A percentile compares a stretch with the other conserved stretches of the same genome.
Conservation (phyloP, 2,329 filamentous ascomycete genomes). For the Claviceps sp. region DNA sequence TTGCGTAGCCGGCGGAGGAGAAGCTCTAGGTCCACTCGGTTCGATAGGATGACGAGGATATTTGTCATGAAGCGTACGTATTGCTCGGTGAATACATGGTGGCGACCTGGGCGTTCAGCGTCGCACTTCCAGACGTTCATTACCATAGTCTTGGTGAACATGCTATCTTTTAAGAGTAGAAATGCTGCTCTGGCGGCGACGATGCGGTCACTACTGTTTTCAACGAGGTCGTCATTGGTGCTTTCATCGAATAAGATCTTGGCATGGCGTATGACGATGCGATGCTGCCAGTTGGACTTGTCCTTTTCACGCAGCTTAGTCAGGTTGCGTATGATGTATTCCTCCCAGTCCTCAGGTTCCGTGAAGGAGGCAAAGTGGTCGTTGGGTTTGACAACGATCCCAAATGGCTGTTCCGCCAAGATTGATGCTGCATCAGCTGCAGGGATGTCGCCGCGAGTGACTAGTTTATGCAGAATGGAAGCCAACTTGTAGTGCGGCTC, state of each 20-base stretch:
- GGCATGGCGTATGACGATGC: conserved; percentile 66
- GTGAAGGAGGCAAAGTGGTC: conserved; percentile 22
- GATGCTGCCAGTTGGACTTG: conserved; percentile 91
- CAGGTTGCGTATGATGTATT: conserved; percentile 38
- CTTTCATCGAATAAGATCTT: conserved; percentile 38
- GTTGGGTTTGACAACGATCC: conserved; percentile 20
- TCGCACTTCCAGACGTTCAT: conserved; percentile 94
- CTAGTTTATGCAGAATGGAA: conserved; percentile 69
- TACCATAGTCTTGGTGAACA: conserved; percentile 89
- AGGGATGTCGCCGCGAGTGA: conserved; percentile 37
- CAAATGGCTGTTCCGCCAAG: conserved; percentile 43
- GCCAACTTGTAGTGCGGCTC: conserved; percentile 91
- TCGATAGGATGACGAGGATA: conserved; percentile 59
- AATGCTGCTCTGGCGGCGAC: conserved; percentile 68
- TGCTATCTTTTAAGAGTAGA: conserved; percentile 54
- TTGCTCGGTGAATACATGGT: conserved; percentile 82
- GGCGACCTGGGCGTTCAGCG: conserved; percentile 66
- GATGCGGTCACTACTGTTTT: conserved; percentile 25
- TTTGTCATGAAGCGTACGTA: conserved; percentile 74
- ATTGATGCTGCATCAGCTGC: conserved; percentile 36
- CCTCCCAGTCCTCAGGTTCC: conserved; percentile 45
- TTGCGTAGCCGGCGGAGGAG: conserved; percentile 69
- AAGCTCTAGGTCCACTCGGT: conserved; percentile 63
- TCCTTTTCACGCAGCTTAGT: conserved; percentile 53
- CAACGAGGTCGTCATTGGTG: conserved; percentile 17